These are phyloP conservation scores for Gautieria morchelliformis DNA, from an alignment of 768 basidiomycete species.

Conservation along the genomic window DNA sequence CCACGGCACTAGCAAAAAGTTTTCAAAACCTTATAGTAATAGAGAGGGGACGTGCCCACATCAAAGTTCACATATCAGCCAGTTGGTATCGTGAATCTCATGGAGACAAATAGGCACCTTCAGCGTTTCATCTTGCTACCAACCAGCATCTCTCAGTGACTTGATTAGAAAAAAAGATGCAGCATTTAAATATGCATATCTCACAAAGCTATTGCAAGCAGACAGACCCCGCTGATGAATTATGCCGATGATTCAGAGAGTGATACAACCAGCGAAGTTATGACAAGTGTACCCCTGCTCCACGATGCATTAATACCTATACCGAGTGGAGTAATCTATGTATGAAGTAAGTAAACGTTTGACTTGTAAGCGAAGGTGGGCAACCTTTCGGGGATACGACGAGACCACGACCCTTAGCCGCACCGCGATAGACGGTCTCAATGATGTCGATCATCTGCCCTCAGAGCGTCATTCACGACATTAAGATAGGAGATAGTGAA, in stretches of 20 bases:
- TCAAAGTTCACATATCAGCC: too few relatives aligned
- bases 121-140: too few relatives aligned
- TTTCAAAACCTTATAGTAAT: too few relatives aligned
- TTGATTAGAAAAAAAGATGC: neutral
- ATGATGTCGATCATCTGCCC: constrained; percentile 89
- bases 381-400: constrained; percentile 93
- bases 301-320: constrained; percentile 49
- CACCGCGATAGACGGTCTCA: constrained; percentile 96
- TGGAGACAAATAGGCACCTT: too few relatives aligned
- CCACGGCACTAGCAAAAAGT: too few relatives aligned
- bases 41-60: too few relatives aligned
- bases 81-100: too few relatives aligned
- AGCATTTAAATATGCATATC: neutral
- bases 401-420: constrained; percentile 94
- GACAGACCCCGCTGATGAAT: neutral
- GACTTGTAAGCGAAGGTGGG: constrained; percentile 14
- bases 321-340: constrained; percentile 73
- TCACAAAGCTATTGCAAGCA: neutral
- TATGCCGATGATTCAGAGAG: neutral
- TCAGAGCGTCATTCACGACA: neutral
- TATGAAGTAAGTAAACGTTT: constrained; percentile 1
- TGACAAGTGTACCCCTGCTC: neutral
- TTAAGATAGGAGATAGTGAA: neutral
- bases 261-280: too few relatives aligned
- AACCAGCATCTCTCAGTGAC: neutral